Evolutionary conservation across 1,139 yeast genomes (phyloP).

Genomic region (Wickerhamiella infanticola): DNA sequence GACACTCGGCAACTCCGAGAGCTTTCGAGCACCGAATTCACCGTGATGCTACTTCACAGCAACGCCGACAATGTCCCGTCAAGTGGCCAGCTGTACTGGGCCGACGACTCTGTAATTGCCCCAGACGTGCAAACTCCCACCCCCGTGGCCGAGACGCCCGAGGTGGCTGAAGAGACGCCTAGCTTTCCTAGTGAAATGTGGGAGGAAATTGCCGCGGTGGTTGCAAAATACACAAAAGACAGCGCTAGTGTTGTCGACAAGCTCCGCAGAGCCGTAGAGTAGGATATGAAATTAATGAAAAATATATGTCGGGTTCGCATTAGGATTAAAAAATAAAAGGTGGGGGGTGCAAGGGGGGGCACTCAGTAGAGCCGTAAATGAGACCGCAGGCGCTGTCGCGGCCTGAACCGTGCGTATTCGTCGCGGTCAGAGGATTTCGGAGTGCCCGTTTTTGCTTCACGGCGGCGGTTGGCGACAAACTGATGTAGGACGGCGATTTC

Average conservation of each 20-base stretch:
- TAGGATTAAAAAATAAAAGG: not conserved
- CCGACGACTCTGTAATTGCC: not conserved
- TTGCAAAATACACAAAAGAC: slow-evolving; percentile 11
- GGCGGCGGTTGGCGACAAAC: slow-evolving; percentile 44
- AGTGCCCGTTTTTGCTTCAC: slow-evolving; percentile 7
- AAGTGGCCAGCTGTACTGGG: slow-evolving; percentile 13
- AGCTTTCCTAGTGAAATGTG: slow-evolving; percentile 11
- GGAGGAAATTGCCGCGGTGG: slow-evolving; percentile 13
- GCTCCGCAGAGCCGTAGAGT: not conserved
- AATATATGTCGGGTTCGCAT: not conserved
- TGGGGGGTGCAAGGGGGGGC: not conserved
- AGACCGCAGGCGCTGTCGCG: slow-evolving; percentile 16
- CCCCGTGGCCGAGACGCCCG: not conserved
- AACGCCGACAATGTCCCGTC: slow-evolving; percentile 8
- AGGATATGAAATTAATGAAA: not conserved
- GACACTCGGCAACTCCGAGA: slow-evolving; percentile 16
- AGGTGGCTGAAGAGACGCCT: slow-evolving; percentile 7
- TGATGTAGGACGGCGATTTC: slow-evolving; percentile 64
- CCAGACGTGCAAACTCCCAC: slow-evolving; percentile 1
- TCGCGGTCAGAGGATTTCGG: slow-evolving; percentile 13
- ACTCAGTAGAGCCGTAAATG: slow-evolving; percentile 11
- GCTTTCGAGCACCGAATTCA: slow-evolving; percentile 12
- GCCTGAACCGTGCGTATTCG: slow-evolving; percentile 15
- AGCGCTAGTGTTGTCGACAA: slow-evolving; percentile 5
- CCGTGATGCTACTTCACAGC: slow-evolving; percentile 14